Evolutionary conservation across 2,329 filamentous ascomycete species (phyloP).

Genomic region (Ceratocystis cacaofunesta): DNA sequence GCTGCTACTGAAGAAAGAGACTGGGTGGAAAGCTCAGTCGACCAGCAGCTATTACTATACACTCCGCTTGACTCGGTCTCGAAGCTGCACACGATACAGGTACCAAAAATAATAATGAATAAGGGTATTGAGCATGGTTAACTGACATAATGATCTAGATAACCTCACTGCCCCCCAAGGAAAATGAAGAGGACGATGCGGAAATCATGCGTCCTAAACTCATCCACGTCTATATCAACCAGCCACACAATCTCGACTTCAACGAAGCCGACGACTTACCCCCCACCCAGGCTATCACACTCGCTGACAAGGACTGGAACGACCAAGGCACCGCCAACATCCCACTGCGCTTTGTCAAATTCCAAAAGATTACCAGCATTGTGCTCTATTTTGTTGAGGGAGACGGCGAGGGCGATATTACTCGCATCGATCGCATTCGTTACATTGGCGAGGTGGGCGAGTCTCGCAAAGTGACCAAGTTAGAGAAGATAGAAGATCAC

Average conservation of each 20-base stretch:
- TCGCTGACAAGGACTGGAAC: conserved; percentile 70
- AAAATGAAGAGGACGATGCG: conserved; percentile 53
- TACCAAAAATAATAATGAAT: conserved; percentile 22
- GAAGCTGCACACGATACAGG: conserved; percentile 74
- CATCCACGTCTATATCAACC: conserved; percentile 77
- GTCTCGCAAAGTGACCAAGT: conserved; percentile 83
- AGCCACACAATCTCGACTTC: conserved; percentile 80
- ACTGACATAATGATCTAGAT: conserved; percentile 40
- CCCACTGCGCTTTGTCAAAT: conserved; percentile 81
- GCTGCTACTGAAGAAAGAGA: conserved; percentile 40
- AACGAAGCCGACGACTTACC: conserved; percentile 81
- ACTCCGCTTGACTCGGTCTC: conserved; percentile 75
- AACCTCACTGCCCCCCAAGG: conserved; percentile 56
- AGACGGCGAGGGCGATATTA: conserved; percentile 65
- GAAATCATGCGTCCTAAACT: conserved; percentile 68
- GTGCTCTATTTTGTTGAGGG: conserved; percentile 82
- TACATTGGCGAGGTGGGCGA: conserved; percentile 81
- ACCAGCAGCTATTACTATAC: conserved; percentile 90
- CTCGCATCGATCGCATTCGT: conserved; percentile 63
- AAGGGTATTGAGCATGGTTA: conserved; percentile 17
- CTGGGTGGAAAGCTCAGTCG: conserved; percentile 92
- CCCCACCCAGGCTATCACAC: conserved; percentile 63
- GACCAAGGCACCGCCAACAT: conserved; percentile 58
- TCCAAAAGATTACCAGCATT: conserved; percentile 80
- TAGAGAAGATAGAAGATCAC: conserved; percentile 83